These are phyloP conservation scores for Arabidopsis hybrid DNA, from an alignment of 441 rosid genomes.

Conservation along the genomic window DNA sequence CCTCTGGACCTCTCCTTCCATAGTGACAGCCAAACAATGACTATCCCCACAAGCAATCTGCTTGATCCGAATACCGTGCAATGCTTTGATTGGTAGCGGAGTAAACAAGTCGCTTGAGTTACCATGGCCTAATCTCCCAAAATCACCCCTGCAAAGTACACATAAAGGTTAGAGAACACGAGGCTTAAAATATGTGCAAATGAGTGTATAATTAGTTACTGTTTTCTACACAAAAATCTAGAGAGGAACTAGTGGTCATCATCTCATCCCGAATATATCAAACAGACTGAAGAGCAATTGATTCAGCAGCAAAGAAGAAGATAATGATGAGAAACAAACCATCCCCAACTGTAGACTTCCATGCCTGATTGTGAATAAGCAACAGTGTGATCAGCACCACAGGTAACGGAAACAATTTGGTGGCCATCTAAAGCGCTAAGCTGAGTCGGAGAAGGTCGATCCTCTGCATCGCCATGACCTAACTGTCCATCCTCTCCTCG, in stretches of 20 bases:
- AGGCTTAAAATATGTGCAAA: not conserved
- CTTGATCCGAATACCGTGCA: conserved; percentile 79
- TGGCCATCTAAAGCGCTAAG: conserved; percentile 75
- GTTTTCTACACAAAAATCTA: not conserved
- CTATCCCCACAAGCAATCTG: conserved; percentile 99
- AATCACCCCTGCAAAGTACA: conserved; percentile 82
- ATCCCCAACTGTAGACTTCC: conserved; percentile 97
- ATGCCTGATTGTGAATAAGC: conserved; percentile 71
- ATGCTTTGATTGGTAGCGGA: conserved; percentile 88
- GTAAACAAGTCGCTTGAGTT: conserved; percentile 91
- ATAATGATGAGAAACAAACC: conserved; percentile 56
- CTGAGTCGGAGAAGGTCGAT: conserved; percentile 79
- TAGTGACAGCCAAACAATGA: conserved; percentile 94
- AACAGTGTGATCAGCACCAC: conserved; percentile 97
- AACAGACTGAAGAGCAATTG: too few species aligned
- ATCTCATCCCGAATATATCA: too few species aligned
- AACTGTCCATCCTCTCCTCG: conserved; percentile 99
- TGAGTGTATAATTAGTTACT: not conserved
- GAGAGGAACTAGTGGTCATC: not conserved
- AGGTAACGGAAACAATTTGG: conserved; percentile 71
- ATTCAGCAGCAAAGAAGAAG: not conserved
- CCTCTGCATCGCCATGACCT: conserved; percentile 97
- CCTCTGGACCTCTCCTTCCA: conserved; percentile 95
- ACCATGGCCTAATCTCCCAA: conserved; percentile 98
- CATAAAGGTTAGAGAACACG: conserved; percentile 2